Percentiles rank a stretch among this genome's conserved stretches.
Conservation (phyloP, 179 eudicot species). For the Beta lomatogona region DNA sequence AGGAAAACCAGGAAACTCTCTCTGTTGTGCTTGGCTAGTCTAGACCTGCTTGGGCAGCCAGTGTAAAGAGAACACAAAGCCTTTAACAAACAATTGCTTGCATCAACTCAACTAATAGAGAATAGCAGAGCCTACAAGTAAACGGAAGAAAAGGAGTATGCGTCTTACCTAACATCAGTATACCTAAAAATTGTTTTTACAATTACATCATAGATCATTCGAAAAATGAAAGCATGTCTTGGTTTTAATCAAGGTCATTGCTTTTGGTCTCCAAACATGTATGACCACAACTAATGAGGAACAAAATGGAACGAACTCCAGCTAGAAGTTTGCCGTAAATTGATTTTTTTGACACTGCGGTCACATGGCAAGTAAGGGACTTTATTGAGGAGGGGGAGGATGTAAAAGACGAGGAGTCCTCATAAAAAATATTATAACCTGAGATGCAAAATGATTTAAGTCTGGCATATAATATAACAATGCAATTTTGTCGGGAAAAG, state of each 20-base stretch:
- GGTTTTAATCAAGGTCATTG: not conserved
- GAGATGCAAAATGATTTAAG: not conserved
- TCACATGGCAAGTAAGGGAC: not conserved
- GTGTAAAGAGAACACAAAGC: not conserved
- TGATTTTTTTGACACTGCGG: not conserved
- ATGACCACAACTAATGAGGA: not conserved
- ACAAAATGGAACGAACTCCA: not conserved
- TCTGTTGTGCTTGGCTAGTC: not conserved
- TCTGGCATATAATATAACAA: not conserved
- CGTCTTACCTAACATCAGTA: not conserved
- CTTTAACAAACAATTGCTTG: not conserved
- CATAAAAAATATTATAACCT: not conserved
- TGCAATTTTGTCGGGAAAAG: not conserved
- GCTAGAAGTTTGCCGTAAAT: not conserved
- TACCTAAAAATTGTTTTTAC: not conserved
- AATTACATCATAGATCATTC: not conserved
- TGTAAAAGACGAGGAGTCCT: not conserved
- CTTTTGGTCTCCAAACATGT: not conserved
- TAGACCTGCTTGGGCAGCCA: not conserved
- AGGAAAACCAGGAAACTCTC: not conserved
- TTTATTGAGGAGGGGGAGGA: not conserved
- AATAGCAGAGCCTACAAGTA: not conserved
- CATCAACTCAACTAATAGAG: not conserved
- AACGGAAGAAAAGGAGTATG: not conserved
- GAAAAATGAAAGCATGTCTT: not conserved